A percentile compares a stretch with the other conserved stretches of the same genome.
phyloP scores from a whole-genome alignment of 1,139 yeast genomes.

The Kazachstania sp. region DNA sequence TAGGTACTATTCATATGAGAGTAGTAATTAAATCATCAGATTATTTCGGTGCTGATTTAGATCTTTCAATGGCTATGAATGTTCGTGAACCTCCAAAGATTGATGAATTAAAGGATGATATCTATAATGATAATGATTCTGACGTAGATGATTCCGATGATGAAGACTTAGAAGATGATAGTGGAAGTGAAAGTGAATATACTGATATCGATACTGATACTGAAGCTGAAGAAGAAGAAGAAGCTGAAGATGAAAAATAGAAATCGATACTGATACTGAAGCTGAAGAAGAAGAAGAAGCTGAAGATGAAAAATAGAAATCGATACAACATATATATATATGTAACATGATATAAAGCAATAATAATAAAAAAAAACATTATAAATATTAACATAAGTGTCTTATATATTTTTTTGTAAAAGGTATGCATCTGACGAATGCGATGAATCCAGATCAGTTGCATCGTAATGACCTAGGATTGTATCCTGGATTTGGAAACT shows the following conservation, averaged over 20 bases:
- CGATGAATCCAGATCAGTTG: neutral
- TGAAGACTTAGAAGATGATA: constrained; percentile 41
- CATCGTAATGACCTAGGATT: neutral
- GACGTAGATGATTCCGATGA: constrained; percentile 33
- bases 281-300: constrained; percentile 32
- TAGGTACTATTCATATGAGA: constrained; percentile 59
- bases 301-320: constrained; percentile 16
- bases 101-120: constrained; percentile 13
- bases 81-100: constrained; percentile 46
- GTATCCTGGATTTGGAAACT: neutral
- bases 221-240: constrained; percentile 34
- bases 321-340: constrained; percentile 19
- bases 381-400: neutral
- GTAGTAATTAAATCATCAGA: constrained; percentile 54
- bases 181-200: constrained; percentile 38
- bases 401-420: neutral
- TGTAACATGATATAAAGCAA: too few relatives aligned
- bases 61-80: constrained; percentile 53
- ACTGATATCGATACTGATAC: constrained; percentile 39
- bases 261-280: constrained; percentile 39
- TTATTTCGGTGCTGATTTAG: constrained; percentile 65
- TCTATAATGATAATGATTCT: constrained; percentile 23
- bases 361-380: neutral
- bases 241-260: too few relatives aligned
- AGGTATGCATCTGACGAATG: neutral